Evolutionary conservation across 768 basidiomycete genomes (phyloP).

Genomic region (Postia placenta): DNA sequence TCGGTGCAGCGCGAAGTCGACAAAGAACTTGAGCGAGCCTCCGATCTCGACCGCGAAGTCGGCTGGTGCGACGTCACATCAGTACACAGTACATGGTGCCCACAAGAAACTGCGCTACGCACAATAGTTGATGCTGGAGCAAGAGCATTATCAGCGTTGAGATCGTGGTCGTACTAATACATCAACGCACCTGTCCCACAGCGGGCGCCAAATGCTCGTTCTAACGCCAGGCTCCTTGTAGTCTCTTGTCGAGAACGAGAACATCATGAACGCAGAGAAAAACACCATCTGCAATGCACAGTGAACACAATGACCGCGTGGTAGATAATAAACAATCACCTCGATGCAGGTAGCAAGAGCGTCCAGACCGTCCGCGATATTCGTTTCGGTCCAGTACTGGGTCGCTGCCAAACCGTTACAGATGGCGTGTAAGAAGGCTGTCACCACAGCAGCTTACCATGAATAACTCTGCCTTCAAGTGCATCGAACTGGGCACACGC

Average conservation of each 20-base stretch:
- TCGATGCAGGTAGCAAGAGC: conserved; percentile 82
- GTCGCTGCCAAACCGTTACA: conserved; percentile 40
- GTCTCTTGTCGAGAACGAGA: conserved; percentile 73
- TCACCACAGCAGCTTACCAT: conserved; percentile 34
- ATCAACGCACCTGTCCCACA: conserved; percentile 53
- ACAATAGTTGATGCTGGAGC: conserved; percentile 40
- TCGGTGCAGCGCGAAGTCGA: conserved; percentile 32
- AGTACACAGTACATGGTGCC: not conserved
- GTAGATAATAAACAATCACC: conserved; percentile 32
- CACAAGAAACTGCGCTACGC: conserved; percentile 16
- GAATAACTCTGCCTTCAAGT: conserved; percentile 64
- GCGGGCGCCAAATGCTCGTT: conserved; percentile 61
- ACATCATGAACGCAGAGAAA: conserved; percentile 73
- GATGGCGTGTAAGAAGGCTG: not conserved
- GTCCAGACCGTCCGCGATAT: conserved; percentile 79
- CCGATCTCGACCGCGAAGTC: conserved; percentile 67
- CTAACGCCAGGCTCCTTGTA: conserved; percentile 44
- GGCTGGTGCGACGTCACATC: conserved; percentile 31
- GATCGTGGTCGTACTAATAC: not conserved
- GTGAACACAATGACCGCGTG: conserved; percentile 3
- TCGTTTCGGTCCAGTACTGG: conserved; percentile 75
- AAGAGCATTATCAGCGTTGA: conserved; percentile 7
- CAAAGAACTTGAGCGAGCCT: conserved; percentile 57
- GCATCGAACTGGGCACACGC: conserved; percentile 60
- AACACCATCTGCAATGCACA: conserved; percentile 68